Evolutionary conservation across 352 stramenopile species (phyloP).

Genomic region (Thalassiosira hispida): DNA sequence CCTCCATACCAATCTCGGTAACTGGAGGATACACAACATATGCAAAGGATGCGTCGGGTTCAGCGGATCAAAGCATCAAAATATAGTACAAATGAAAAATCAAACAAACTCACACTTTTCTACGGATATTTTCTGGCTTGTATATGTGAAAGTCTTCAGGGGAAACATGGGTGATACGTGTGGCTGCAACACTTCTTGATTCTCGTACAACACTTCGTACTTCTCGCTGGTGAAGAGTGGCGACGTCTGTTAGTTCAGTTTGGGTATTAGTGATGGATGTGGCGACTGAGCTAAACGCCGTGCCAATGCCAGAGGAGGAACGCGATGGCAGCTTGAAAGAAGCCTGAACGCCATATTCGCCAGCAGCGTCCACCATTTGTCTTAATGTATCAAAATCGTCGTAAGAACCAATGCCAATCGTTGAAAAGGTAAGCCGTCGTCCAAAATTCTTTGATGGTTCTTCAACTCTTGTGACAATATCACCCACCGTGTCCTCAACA

Average conservation of each 20-base stretch:
- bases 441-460: slow-evolving; percentile 31
- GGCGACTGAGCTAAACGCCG: slow-evolving; percentile 37
- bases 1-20: slow-evolving; percentile 7
- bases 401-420: slow-evolving; percentile 41
- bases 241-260: slow-evolving; percentile 17
- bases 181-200: slow-evolving; percentile 2
- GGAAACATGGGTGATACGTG: neutral
- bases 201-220: slow-evolving; percentile 29
- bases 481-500: neutral
- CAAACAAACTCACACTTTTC: slow-evolving; percentile 9
- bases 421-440: slow-evolving; percentile 28
- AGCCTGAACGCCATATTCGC: slow-evolving; percentile 37
- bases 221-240: slow-evolving; percentile 2
- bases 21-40: neutral
- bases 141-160: slow-evolving; percentile 18
- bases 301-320: slow-evolving; percentile 21
- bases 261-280: slow-evolving; percentile 40
- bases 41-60: no score
- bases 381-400: slow-evolving; percentile 40
- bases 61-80: no score
- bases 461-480: slow-evolving; percentile 21
- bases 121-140: slow-evolving; percentile 8
- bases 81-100: slow-evolving; percentile 2
- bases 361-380: slow-evolving; percentile 25
- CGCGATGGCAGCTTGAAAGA: slow-evolving; percentile 39